Percentiles rank a stretch among this genome's conserved stretches.
These are phyloP conservation scores for Yarrowia keelungensis DNA, from an alignment of 805 yeast genomes.

Conservation along the genomic window DNA sequence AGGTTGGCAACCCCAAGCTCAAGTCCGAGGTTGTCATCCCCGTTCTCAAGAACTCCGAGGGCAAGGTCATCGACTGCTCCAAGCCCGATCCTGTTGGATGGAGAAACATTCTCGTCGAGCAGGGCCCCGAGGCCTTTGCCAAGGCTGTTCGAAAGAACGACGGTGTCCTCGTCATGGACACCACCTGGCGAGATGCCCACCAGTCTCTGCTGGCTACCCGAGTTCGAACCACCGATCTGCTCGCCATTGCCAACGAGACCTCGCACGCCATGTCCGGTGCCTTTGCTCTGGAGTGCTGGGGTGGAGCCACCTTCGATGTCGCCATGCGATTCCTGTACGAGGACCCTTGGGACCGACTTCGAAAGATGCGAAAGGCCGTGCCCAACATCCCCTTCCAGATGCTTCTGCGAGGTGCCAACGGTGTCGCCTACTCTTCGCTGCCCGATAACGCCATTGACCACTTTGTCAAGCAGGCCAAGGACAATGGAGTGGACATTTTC, in stretches of 20 bases:
- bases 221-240: constrained; percentile 90
- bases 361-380: constrained; percentile 83
- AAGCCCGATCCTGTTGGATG: constrained; percentile 77
- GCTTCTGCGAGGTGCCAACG: constrained; percentile 99
- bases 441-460: constrained; percentile 99
- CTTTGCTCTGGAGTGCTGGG: constrained; percentile 99
- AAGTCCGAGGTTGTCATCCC: constrained; percentile 79
- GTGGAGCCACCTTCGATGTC: constrained; percentile 99
- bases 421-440: constrained; percentile 96
- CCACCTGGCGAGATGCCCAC: constrained; percentile 99
- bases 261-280: constrained; percentile 89
- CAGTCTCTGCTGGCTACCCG: constrained; percentile 97
- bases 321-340: constrained; percentile 98
- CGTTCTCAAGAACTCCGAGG: constrained; percentile 65
- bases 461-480: constrained; percentile 92
- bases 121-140: constrained; percentile 92
- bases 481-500: constrained; percentile 95
- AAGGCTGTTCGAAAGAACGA: constrained; percentile 80
- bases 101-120: constrained; percentile 83
- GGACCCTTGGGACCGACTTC: constrained; percentile 97
- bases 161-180: constrained; percentile 95
- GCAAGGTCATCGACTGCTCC: constrained; percentile 65
- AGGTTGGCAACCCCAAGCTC: constrained; percentile 89
- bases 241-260: constrained; percentile 92
- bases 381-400: constrained; percentile 99